Evolutionary conservation across 1,284 basidiomycete species (phyloP).

Genomic region (Microbotryum violaceum): DNA sequence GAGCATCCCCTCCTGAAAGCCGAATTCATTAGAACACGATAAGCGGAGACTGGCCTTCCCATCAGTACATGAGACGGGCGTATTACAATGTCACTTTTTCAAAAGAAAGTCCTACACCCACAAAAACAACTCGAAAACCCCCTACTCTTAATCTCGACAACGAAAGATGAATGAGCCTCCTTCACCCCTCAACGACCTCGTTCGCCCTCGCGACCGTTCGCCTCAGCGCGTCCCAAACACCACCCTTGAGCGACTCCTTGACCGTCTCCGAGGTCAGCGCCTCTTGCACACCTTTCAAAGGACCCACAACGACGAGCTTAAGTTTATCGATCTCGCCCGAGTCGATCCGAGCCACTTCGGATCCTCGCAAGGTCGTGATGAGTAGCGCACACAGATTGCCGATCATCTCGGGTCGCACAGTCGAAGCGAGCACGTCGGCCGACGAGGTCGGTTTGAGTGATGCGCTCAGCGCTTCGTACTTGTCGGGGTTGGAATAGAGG

Average conservation of each 20-base stretch:
- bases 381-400: constrained; percentile 17
- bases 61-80: too few relatives aligned
- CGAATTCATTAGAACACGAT: too few relatives aligned
- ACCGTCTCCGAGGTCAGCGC: background rate
- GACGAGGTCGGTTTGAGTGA: background rate
- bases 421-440: background rate
- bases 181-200: constrained; percentile 7
- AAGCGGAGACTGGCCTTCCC: too few relatives aligned
- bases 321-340: background rate
- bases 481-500: background rate
- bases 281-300: constrained; percentile 1
- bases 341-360: background rate
- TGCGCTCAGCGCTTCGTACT: background rate
- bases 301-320: background rate
- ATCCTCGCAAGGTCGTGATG: constrained; percentile 3
- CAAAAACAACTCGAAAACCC: too few relatives aligned
- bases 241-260: background rate
- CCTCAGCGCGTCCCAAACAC: background rate
- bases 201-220: background rate
- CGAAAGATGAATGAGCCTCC: background rate
- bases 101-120: too few relatives aligned
- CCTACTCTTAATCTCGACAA: too few relatives aligned
- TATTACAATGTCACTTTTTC: too few relatives aligned
- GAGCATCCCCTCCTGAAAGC: too few relatives aligned
- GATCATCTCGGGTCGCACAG: constrained; percentile 27